Evolutionary conservation across 2,329 filamentous ascomycete species (phyloP), one percentile per base, ranked within the genome.

Genomic region (Epichloe glyceriae): DNA sequence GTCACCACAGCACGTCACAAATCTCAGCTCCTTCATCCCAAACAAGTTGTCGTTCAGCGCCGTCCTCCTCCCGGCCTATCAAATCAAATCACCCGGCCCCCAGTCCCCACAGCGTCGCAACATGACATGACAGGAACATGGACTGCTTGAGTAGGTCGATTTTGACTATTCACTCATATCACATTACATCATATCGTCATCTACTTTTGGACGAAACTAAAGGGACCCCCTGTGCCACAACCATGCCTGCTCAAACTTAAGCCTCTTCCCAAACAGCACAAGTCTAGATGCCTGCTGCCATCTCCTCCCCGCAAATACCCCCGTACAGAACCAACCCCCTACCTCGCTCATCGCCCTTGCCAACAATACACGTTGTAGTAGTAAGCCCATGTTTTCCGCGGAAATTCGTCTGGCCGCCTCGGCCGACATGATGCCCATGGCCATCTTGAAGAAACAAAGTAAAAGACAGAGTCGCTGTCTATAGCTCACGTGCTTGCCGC

Each of bases 121-220:
- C 26, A 30, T 30, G 26, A 11, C 26, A 30, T 30, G 26, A 30
- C 8, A 10, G 8, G 26, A 30, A 30, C 26, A 30, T 30, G 26
- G 8, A 30, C 10, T 17, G 11, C 37, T 39, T 2, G 10, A 3
- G 15, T 15, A n/a, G 15, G 4, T 46, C 44, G 30, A 12, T 38
- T 10, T 12, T 19, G 19, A 19, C 11, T 35, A 37, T 42, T 20
- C 43, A 37, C 43, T 49, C 47, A 20, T 50, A 26, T 49, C 46
- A 41, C 40, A 26, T 53, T 35, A 43, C 41, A 26, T 47, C 51
- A 22, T 46, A 26, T 56, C 41, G 38, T 51, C 49, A 46, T 50
- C 49, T 45, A 37, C 33, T 15, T 50, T 11, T 30, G 4, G 30
- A 30, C 30, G 11, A 30, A 30, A 30, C 3, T 11, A 30, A 30